Conservation (phyloP, 305 asterid species). For the Fraxinus paxiana region DNA sequence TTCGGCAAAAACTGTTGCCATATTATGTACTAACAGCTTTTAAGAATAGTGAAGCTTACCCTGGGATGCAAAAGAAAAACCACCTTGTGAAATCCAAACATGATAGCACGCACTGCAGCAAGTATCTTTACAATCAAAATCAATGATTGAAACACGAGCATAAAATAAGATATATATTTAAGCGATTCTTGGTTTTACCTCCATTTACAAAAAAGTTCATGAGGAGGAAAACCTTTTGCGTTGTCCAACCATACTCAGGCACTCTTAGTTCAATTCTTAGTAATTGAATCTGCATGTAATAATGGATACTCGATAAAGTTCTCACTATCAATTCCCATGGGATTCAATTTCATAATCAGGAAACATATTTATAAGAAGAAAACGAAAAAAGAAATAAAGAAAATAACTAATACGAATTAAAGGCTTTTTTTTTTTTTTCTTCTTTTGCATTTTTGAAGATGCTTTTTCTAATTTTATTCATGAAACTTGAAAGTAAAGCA, state of each 20-base stretch:
- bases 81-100: slow-evolving; percentile 76
- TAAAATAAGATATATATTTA: neutral
- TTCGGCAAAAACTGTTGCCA: neutral
- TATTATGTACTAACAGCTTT: neutral
- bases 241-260: slow-evolving; percentile 98
- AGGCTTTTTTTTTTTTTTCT: neutral
- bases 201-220: slow-evolving; percentile 94
- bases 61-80: slow-evolving; percentile 53
- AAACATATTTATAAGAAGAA: neutral
- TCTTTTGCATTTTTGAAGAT: neutral
- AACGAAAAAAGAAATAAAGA: neutral
- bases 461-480: neutral
- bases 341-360: slow-evolving; percentile 1
- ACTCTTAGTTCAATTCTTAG: slow-evolving; percentile 81
- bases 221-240: slow-evolving; percentile 94
- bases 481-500: neutral
- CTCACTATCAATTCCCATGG: neutral
- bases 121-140: slow-evolving; percentile 3
- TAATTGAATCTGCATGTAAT: slow-evolving; percentile 67
- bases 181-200: slow-evolving; percentile 46
- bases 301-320: slow-evolving; percentile 7
- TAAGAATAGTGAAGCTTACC: neutral
- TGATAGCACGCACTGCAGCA: slow-evolving; percentile 69
- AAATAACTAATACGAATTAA: neutral
- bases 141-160: slow-evolving; percentile 16